Evolutionary conservation across 2,329 filamentous ascomycete species (phyloP).

Genomic region (Acarospora socialis): DNA sequence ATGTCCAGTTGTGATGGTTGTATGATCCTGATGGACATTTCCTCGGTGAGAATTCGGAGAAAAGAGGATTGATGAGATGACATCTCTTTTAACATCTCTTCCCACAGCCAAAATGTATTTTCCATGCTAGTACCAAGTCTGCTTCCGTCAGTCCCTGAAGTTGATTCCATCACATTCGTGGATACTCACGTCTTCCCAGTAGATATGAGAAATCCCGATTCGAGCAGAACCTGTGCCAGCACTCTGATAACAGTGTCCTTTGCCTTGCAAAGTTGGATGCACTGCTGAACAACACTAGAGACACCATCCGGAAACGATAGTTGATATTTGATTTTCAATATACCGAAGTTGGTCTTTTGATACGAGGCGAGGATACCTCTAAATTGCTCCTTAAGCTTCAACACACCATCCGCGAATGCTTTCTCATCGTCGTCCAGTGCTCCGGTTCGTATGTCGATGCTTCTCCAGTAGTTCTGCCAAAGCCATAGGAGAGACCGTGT

Average conservation of each 20-base stretch:
- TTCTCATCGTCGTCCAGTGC: constrained; percentile 7
- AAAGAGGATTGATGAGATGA: constrained; percentile 22
- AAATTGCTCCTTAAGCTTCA: constrained; percentile 3
- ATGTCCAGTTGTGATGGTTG: constrained; percentile 13
- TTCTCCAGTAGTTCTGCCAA: constrained; percentile 74
- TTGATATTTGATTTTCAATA: too few relatives aligned
- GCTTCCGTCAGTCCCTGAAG: constrained; percentile 2
- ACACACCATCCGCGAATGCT: constrained; percentile 1
- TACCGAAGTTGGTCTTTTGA: too few relatives aligned
- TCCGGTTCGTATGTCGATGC: constrained; percentile 25
- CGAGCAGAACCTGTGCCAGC: constrained; percentile 19
- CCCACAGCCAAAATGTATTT: constrained; percentile 22
- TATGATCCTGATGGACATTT: constrained; percentile 25
- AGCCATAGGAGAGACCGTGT: constrained; percentile 66
- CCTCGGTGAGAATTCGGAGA: constrained; percentile 24
- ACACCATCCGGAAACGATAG: too few relatives aligned
- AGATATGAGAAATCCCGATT: constrained; percentile 18
- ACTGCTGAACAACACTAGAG: constrained; percentile 14
- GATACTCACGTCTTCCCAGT: constrained; percentile 19
- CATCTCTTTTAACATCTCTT: constrained; percentile 24
- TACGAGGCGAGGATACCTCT: too few relatives aligned
- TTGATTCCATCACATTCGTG: background rate
- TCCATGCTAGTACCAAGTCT: constrained; percentile 20
- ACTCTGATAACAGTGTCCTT: constrained; percentile 11
- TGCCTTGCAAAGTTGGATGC: constrained; percentile 20